Conservation (phyloP, 306 rosid genomes). For the Cucumis cinereus region DNA sequence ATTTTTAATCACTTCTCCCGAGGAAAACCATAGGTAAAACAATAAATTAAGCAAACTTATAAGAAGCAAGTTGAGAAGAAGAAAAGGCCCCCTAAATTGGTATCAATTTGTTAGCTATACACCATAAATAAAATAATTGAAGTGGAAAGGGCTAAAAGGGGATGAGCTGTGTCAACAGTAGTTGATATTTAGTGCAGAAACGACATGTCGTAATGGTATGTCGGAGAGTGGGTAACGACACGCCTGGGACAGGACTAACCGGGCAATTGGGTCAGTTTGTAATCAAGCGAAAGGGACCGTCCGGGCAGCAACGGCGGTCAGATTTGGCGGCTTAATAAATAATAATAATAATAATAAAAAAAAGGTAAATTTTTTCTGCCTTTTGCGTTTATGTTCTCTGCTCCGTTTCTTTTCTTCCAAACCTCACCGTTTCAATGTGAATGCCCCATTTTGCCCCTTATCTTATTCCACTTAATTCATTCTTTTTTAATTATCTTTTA, state of each 20-base stretch:
- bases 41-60: no score
- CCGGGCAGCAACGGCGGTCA: neutral
- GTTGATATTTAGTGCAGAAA: neutral
- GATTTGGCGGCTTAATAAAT: neutral
- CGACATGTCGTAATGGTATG: slow-evolving; percentile 8
- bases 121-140: neutral
- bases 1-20: no score
- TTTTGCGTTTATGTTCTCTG: neutral
- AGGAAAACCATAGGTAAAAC: no score
- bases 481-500: no score
- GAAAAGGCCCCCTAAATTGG: no score
- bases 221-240: neutral
- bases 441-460: neutral
- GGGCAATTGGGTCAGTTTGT: neutral
- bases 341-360: neutral
- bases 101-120: no score
- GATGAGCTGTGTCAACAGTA: neutral
- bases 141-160: no score
- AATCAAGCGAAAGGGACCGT: neutral
- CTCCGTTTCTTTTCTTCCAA: neutral
- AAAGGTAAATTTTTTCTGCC: neutral
- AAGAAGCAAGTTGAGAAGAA: no score
- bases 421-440: neutral
- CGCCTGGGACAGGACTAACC: neutral
- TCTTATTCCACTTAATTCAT: no score